A percentile compares a stretch with the other conserved stretches of the same genome.
Evolutionary conservation across 768 basidiomycete species (phyloP).

Genomic region (Galerina sulciceps): DNA sequence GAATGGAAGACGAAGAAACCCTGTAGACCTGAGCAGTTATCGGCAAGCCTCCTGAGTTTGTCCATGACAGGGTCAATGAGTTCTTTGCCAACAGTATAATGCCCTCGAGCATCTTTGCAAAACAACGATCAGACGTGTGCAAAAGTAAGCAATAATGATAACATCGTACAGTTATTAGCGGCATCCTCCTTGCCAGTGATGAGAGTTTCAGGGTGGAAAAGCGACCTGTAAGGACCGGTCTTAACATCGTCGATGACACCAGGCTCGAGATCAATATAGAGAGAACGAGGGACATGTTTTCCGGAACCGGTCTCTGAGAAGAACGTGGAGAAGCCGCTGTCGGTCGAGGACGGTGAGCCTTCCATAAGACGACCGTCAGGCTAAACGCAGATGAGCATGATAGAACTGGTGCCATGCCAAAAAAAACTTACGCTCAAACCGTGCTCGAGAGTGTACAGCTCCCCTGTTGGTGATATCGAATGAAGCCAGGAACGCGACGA

Average conservation of each 20-base stretch:
- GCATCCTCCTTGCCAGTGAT: slow-evolving; percentile 99
- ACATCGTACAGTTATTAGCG: slow-evolving; percentile 93
- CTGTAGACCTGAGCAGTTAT: slow-evolving; percentile 96
- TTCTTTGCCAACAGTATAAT: slow-evolving; percentile 99
- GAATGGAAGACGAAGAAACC: slow-evolving; percentile 99
- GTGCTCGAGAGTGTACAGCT: slow-evolving; percentile 97
- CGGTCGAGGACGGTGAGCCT: slow-evolving; percentile 66
- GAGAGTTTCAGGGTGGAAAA: slow-evolving; percentile 98
- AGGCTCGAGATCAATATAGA: slow-evolving; percentile 96
- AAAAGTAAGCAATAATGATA: slow-evolving; percentile 13
- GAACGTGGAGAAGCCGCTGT: slow-evolving; percentile 96
- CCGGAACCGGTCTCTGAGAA: slow-evolving; percentile 94
- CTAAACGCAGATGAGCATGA: slow-evolving; percentile 41
- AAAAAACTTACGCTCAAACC: slow-evolving; percentile 80
- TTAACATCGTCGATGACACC: slow-evolving; percentile 96
- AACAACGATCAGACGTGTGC: slow-evolving; percentile 18
- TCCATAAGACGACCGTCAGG: slow-evolving; percentile 89
- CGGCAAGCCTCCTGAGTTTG: slow-evolving; percentile 90
- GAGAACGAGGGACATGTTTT: slow-evolving; percentile 94
- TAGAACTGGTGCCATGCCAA: neutral
- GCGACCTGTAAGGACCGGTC: slow-evolving; percentile 86
- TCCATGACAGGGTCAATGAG: slow-evolving; percentile 97
- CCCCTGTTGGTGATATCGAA: slow-evolving; percentile 58
- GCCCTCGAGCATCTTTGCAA: slow-evolving; percentile 91
- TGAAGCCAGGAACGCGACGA: slow-evolving; percentile 9